Conservation (phyloP, 2,329 filamentous ascomycete genomes). For the Chrysoporthe austroafricana region DNA sequence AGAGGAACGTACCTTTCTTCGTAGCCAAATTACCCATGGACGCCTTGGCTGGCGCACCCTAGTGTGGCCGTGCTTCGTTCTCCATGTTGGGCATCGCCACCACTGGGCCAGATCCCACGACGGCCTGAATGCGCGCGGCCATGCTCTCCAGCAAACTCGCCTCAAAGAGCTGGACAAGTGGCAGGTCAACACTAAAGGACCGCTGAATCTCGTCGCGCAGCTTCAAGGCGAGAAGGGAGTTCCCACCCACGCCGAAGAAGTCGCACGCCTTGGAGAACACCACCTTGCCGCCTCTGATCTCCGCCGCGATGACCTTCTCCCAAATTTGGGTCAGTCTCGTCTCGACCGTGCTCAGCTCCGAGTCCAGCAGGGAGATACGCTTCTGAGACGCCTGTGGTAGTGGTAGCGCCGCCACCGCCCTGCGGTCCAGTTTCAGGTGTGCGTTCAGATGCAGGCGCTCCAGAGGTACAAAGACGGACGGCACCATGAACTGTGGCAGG, state of each 20-base stretch:
- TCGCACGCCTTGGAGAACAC: slow-evolving; percentile 32
- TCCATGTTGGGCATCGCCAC: too few species aligned
- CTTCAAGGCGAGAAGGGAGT: slow-evolving; percentile 44
- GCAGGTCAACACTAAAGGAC: slow-evolving; percentile 36
- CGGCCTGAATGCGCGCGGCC: slow-evolving; percentile 34
- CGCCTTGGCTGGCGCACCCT: too few species aligned
- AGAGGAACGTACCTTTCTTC: too few species aligned
- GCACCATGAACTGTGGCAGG: not conserved
- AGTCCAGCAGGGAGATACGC: not conserved
- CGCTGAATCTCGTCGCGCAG: slow-evolving; percentile 42
- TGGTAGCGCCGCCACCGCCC: slow-evolving; percentile 33
- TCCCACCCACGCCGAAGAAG: slow-evolving; percentile 48
- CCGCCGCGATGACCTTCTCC: not conserved
- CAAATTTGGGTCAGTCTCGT: not conserved
- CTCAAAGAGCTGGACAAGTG: slow-evolving; percentile 42
- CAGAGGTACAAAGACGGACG: slow-evolving; percentile 30
- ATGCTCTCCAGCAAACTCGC: slow-evolving; percentile 43
- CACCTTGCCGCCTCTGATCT: too few species aligned
- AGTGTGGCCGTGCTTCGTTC: too few species aligned
- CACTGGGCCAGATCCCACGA: not conserved
- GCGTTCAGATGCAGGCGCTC: slow-evolving; percentile 31
- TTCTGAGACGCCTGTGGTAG: slow-evolving; percentile 25
- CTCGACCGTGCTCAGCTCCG: not conserved
- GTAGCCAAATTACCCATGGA: too few species aligned
- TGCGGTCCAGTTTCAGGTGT: slow-evolving; percentile 40